Evolutionary conservation across 345 rosid genomes (phyloP), one percentile per base, ranked within the genome.

Genomic region (Gossypioides kirkii): DNA sequence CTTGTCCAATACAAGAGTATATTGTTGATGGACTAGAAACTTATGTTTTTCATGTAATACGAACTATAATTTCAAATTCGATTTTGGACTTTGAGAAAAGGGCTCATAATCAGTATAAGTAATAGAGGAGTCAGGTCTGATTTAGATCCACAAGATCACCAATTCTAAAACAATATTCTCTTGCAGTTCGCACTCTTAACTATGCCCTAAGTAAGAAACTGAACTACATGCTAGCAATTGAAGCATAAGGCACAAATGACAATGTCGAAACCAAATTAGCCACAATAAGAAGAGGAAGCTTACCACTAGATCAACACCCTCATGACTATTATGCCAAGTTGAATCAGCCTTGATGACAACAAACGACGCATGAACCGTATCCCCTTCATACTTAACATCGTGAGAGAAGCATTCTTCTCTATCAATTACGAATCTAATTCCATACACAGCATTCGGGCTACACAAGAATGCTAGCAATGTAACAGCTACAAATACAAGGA

Each of bases 271-370:
- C 16, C 43, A 36, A 12, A 56, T 32, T 1, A 66, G 58, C 67
- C 61, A 4, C 32, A 17, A 8, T 10, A 26, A 26, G 45, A 55
- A 55, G 10, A 58, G 23, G 49, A 53, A 72, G 73, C 82, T 79
- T 80, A 89, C 94, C 88, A 89, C 86, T 71, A 89, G 87, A 80
- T 87, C 88, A 70, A 87, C 85, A 9, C 90, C 90, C 38, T 87
- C 87, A 10, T 82, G 74, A 73, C 71, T 80, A 69, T 77, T 73
- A 76, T 83, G 87, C 94, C 94, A 89, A 38, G 88, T 72, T 0
- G 86, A 76, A 25, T 89, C 88, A 5, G 74, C 78, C 85, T 84
- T 83, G 53, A 89, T 78, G 69, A 89, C 88, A 3, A 89, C 94
- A 74, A 89, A 89, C 0, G 94, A 89, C 41, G 64, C 81, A 70